Evolutionary conservation across 2,329 filamentous ascomycete species (phyloP), one percentile per base, ranked within the genome.

Genomic region (Sphaerostilbella broomeana): DNA sequence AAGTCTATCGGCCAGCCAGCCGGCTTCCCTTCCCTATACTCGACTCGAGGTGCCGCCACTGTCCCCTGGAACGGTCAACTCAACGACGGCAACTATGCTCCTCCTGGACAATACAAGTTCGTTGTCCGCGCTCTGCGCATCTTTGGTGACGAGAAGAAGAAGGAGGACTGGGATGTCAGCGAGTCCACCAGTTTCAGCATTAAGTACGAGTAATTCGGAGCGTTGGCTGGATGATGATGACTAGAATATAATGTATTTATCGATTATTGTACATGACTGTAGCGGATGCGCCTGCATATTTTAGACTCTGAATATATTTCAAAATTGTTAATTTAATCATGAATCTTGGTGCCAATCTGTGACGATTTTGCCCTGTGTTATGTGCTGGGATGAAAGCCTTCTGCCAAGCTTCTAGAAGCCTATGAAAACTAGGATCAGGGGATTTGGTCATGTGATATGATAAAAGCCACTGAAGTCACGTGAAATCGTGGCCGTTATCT

Each of bases 71-170:
- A 70, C 35, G 74, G 74, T 10, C 56, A 58, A 37, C 55, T 77
- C 5, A 58, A 59, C 0, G 63, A 68, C 8, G 72, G 70, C 11
- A 59, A 50, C 1, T 73, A 69, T 43, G 72, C 64, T 2, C 65
- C 70, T 0, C 58, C 62, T 0, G 74, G 73, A 9, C 49, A 52
- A 19, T 77, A 78, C 55, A 69, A 66, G 53, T 58, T 77, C 35
- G 59, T 60, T 1, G 58, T 75, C 20, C 63, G 64, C 41, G 68
- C 72, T 3, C 53, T 77, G 46, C 65, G 63, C 43, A 64, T 77
- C 43, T 73, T 70, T 50, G 73, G 73, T 5, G 61, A 77, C 41
- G 54, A 57, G 22, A 53, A 57, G 11, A 59, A 66, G 40, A 44
- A 58, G 2, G 56, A 53, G 4, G 69, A 77, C 34, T 77, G 71